Evolutionary conservation across 768 basidiomycete species (phyloP), one percentile per base, ranked within the genome.

Genomic region (Trametopsis cervina): DNA sequence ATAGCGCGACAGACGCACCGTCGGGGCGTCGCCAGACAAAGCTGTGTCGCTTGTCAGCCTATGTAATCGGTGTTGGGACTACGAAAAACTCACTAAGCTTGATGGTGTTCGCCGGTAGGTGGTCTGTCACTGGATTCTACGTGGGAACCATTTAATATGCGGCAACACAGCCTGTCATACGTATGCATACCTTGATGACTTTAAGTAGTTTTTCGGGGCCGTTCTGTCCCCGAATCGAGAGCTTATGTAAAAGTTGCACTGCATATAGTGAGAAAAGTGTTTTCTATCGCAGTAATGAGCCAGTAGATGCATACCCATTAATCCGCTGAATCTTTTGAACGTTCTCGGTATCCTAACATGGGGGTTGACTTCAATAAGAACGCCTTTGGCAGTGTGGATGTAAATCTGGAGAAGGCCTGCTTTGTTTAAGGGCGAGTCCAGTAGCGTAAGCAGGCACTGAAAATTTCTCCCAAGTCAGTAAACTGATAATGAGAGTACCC

Each of bases 401-500:
- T 95, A 99, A 15, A 99, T 93, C 66, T 98, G 96, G 10, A 98
- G 79, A 22, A 90, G 69, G 9, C 96, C 96, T 6, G 95, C 89
- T 69, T 98, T 98, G 77, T 99, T 99, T 39, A 99, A 70, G 1
- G 96, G 96, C 17, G 95, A 98, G 69, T 99, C 96, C 49, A 99
- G 79, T 5, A 99, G 75, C 0, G 96, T 99, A 56, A 99, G 71
- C 10, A 99, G 79, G 62, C 96, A 99, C 92, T 98, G 58, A 4
- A 25, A n/a, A 23, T 4, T 33, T 15, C n/a, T n/a, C n/a, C 18
- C 18, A 18, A 40, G 26, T 50, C 25, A 52, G 47, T n/a, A n/a
- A n/a, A n/a, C n/a, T 10, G 18, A 3, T 1, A 25, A 27, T 9
- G 3, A 29, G 7, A 7, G 9, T 7, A 7, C 6, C 11, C n/a